Base-by-base conservation (phyloP, 192 early-diverging fungal species). In the Coemansia biformis region DNA sequence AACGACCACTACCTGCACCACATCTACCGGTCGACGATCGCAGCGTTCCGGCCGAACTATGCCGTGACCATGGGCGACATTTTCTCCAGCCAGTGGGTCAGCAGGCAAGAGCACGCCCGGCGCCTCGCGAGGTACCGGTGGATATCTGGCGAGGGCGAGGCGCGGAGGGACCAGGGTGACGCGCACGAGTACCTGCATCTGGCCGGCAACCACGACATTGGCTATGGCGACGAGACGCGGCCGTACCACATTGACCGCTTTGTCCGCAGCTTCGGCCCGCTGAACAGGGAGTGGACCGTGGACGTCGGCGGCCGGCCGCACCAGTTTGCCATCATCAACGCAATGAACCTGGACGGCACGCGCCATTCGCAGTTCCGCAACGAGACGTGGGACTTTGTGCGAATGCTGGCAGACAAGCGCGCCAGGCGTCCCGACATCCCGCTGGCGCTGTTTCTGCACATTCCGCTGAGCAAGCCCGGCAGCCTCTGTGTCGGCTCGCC, bases 141-240 rank as follows among this genome's bases (percentile, higher is more conserved):
- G 66, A 81, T 81, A 38, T 77, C 80, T 18, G 46, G 51, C 8
- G 75, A 78, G 34, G 26, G 47, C 19, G 62, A 62, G 43, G 24
- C 45, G 4, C 46, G 21, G 31, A 59, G 54, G 53, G 48, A 1
- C 9, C 14, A n/a, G 4, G 16, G 18, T 31, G 35, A 48, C 22
- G 21, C 53, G 32, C 58, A 53, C 43, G 22, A 39, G 26, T 52
- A 80, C 22, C 53, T 76, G 35, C 78, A 75, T 34, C 37, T 84
- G 31, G 79, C 80, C 8, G 82, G 82, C 0, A 84, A 84, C 62
- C 82, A 84, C 46, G 82, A 84, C 43, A 82, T 84, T 48, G 82
- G 82, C 8, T 84, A 84, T 54, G 78, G 77, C 40, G 57, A 58
- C 30, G 82, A 84, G 35, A 82, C 80, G 9, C 63, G 59, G 17